Evolutionary conservation across 73 alveolate species (phyloP), one percentile per base, ranked within the genome.

Genomic region (Blepharisma japonicum): DNA sequence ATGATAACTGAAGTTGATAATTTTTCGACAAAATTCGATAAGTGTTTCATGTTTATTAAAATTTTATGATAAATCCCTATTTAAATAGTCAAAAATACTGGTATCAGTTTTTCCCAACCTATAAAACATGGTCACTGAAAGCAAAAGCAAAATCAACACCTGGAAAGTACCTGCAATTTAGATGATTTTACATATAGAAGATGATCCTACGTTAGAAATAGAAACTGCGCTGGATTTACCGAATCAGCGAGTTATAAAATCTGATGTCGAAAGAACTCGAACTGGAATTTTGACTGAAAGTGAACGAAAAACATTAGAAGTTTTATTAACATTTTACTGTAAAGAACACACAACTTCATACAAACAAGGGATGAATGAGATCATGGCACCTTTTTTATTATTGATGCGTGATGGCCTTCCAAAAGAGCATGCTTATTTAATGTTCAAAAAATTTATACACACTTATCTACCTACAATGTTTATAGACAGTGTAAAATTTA

Each of bases 321-420:
- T 77, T 27, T 21, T 91, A 4, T 77, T 91, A 14, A 91, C 95
- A 7, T 78, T 79, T 79, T 91, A 90, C 77, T 86, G 94, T 42
- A 82, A 89, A 32, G 76, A 86, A 71, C 72, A 89, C 45, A 72
- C 68, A 45, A 66, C 87, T 6, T 55, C 67, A 45, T 91, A 91
- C 71, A 91, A 91, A 66, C 93, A 91, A 90, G 98, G 98, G 9
- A 27, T 91, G 55, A 91, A 91, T 83, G 96, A 91, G 76, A 89
- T 91, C 46, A 86, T 71, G 21, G 88, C 85, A 8, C 92, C 90
- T 39, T 85, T 89, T 68, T 77, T 89, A 46, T 76, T 86, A 79
- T 55, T 89, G 46, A 25, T 25, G 39, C 38, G 74, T 14, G 55
- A 46, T 20, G 61, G 50, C 18, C 39, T 53, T 7, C 45, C 66